Evolutionary conservation across 805 yeast genomes (phyloP).

Genomic region (Tetrapisispora nanseiensis): DNA sequence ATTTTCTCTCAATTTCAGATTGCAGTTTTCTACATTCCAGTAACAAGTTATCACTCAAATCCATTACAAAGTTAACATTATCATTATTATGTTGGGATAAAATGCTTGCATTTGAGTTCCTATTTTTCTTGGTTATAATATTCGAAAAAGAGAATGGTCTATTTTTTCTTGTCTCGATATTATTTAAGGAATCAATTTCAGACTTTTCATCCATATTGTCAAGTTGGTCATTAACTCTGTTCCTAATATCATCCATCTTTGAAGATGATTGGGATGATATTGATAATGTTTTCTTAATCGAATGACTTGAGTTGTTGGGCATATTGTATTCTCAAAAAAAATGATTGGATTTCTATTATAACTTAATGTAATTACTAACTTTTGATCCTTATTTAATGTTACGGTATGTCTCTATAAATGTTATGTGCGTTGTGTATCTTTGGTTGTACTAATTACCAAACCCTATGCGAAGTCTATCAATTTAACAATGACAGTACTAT

Average conservation of each 20-base stretch:
- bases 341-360: no score
- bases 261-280: background rate
- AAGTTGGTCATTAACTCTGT: background rate
- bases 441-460: no score
- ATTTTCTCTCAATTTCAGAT: constrained; percentile 47
- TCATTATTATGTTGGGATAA: constrained; percentile 28
- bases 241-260: background rate
- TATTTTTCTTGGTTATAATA: constrained; percentile 10
- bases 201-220: background rate
- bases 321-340: background rate
- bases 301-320: background rate
- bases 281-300: background rate
- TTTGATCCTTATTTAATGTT: no score
- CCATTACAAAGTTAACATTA: constrained; percentile 64
- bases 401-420: no score
- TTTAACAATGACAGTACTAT: no score
- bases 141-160: constrained; percentile 8
- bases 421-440: no score
- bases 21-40: constrained; percentile 62
- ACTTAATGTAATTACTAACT: no score
- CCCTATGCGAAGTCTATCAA: no score
- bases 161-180: background rate
- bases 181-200: background rate
- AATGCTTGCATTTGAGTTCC: constrained; percentile 5
- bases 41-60: constrained; percentile 60